These are phyloP conservation scores for Scutellaria baicalensis DNA, from an alignment of 257 asterid species.

Conservation along the genomic window DNA sequence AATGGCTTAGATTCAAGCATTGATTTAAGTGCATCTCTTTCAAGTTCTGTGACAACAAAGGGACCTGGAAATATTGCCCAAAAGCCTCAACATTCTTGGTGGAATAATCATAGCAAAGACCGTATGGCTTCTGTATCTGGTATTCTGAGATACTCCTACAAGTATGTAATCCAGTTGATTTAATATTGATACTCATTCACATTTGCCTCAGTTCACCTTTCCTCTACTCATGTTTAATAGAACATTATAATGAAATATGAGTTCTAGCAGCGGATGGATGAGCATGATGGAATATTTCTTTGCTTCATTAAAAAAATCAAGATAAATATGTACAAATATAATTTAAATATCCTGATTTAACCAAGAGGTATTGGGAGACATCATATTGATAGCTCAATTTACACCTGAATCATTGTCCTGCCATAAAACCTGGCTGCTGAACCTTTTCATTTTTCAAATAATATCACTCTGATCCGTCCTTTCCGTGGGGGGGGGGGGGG, in stretches of 20 bases:
- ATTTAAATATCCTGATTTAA: not conserved
- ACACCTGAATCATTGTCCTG: not conserved
- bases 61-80: constrained; percentile 26
- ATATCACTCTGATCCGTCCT: not conserved
- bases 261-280: not conserved
- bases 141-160: constrained; percentile 72
- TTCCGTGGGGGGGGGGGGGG: not conserved
- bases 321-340: not conserved
- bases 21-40: constrained; percentile 61
- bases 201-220: not conserved
- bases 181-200: not conserved
- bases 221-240: not conserved
- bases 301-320: not conserved
- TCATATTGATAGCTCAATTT: not conserved
- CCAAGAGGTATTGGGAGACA: not conserved
- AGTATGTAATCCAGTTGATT: constrained; percentile 43
- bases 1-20: constrained; percentile 64
- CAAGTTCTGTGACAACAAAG: constrained; percentile 34
- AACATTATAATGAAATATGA: not conserved
- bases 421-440: no score
- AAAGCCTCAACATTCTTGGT: constrained; percentile 56
- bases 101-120: constrained; percentile 58
- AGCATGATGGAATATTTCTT: not conserved
- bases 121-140: constrained; percentile 63
- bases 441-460: not conserved